These are phyloP conservation scores for Penicillium sp. DNA, from an alignment of 2,329 filamentous ascomycete genomes.

Conservation along the genomic window DNA sequence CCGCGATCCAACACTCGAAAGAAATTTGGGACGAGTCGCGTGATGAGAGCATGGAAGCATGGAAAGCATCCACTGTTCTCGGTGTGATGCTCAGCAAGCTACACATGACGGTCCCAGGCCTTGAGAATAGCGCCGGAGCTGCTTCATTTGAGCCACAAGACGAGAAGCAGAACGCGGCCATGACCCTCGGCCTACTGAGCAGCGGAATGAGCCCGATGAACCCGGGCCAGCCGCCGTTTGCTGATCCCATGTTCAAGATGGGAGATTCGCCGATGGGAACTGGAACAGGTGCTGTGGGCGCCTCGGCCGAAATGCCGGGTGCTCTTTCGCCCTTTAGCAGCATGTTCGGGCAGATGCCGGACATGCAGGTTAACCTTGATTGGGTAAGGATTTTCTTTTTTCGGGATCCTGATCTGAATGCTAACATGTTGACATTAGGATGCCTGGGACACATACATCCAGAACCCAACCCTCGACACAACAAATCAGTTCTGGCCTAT, in stretches of 20 bases:
- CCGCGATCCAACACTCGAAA: slow-evolving; percentile 61
- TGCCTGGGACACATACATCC: slow-evolving; percentile 61
- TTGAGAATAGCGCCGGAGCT: slow-evolving; percentile 20
- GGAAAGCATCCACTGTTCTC: slow-evolving; percentile 73
- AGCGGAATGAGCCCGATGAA: slow-evolving; percentile 50
- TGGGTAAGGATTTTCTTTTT: slow-evolving; percentile 46
- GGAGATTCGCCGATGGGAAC: slow-evolving; percentile 23
- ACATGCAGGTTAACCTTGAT: slow-evolving; percentile 51
- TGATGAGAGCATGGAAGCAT: slow-evolving; percentile 76
- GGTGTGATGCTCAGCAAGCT: slow-evolving; percentile 77
- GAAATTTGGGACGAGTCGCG: slow-evolving; percentile 72
- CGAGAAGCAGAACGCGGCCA: slow-evolving; percentile 57
- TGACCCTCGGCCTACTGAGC: slow-evolving; percentile 62
- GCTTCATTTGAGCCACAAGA: slow-evolving; percentile 39
- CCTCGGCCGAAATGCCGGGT: slow-evolving; percentile 32
- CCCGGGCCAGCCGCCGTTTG: slow-evolving; percentile 25
- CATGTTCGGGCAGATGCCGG: slow-evolving; percentile 49
- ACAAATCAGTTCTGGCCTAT: slow-evolving; percentile 34
- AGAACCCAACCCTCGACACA: slow-evolving; percentile 45
- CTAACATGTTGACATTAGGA: slow-evolving; percentile 41
- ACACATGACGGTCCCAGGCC: slow-evolving; percentile 29
- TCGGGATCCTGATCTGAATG: background rate
- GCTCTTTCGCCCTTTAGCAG: slow-evolving; percentile 45
- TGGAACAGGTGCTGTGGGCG: slow-evolving; percentile 17
- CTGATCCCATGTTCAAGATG: slow-evolving; percentile 25